Evolutionary conservation across 306 rosid genomes (phyloP).

Genomic region (Casuarina equisetifolia): DNA sequence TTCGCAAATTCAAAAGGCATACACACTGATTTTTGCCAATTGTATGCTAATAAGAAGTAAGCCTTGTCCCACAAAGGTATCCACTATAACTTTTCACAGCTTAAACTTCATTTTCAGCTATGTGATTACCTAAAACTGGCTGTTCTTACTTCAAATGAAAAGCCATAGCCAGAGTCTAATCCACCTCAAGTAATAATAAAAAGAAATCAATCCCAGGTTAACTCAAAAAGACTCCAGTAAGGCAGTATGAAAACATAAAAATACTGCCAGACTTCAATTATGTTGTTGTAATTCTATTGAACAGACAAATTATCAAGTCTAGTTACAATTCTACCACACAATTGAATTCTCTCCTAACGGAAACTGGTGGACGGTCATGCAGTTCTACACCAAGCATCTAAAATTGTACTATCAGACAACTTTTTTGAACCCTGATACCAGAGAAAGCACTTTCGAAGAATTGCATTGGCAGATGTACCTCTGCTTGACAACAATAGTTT

Average conservation of each 20-base stretch:
- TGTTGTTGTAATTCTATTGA: too few relatives aligned
- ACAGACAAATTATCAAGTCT: background rate
- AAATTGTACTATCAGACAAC: background rate
- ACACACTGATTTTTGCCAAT: background rate
- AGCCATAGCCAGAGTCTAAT: background rate
- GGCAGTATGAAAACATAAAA: background rate
- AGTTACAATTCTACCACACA: background rate
- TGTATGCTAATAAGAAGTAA: background rate
- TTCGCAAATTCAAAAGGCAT: too few relatives aligned
- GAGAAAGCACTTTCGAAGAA: background rate
- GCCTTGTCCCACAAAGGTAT: background rate
- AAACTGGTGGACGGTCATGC: background rate
- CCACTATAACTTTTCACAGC: background rate
- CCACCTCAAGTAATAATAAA: background rate
- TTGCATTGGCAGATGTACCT: background rate
- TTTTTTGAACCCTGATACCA: background rate
- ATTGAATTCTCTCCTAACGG: background rate
- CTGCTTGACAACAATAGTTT: background rate
- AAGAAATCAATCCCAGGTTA: background rate
- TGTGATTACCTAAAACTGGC: background rate
- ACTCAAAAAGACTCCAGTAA: background rate
- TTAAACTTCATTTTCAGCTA: background rate
- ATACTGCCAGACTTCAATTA: background rate
- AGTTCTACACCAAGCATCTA: background rate
- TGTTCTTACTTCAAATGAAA: background rate